Evolutionary conservation across 371 early-diverging fungal species (phyloP).

Genomic region (Mucor indicus): DNA sequence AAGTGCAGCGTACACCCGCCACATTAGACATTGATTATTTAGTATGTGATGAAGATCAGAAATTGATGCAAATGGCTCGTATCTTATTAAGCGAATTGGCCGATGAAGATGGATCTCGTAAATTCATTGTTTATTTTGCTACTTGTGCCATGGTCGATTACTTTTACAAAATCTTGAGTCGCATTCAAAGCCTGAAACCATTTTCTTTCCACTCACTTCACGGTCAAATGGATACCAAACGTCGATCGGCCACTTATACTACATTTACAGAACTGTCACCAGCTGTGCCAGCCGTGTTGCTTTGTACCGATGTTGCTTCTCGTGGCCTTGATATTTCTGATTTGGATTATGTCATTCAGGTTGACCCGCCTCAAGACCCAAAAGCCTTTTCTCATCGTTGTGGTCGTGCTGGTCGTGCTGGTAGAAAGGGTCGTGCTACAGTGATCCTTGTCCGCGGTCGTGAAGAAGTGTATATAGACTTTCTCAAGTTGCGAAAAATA

Average conservation of each 20-base stretch:
- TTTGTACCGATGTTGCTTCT: constrained; percentile 98
- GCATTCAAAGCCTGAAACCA: constrained; percentile 37
- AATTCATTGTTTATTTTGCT: constrained; percentile 91
- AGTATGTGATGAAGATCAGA: constrained; percentile 74
- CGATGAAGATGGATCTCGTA: constrained; percentile 50
- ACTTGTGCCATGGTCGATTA: constrained; percentile 96
- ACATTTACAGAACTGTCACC: constrained; percentile 58
- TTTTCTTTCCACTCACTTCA: constrained; percentile 80
- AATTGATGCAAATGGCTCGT: constrained; percentile 73
- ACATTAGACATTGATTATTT: constrained; percentile 75
- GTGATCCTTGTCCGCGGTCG: constrained; percentile 74
- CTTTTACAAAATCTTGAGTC: constrained; percentile 68
- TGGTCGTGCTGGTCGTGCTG: constrained; percentile 96
- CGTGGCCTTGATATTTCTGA: constrained; percentile 98
- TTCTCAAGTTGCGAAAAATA: constrained; percentile 84
- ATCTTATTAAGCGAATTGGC: constrained; percentile 35
- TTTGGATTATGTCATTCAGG: constrained; percentile 95
- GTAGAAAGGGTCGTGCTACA: constrained; percentile 84
- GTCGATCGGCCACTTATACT: constrained; percentile 66
- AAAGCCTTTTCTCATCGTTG: constrained; percentile 97
- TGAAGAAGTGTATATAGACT: constrained; percentile 90
- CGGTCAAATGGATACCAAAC: constrained; percentile 91
- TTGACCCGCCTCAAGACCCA: constrained; percentile 96
- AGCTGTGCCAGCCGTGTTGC: constrained; percentile 69
- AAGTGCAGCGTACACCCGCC: constrained; percentile 65